A percentile compares a stretch with the other conserved stretches of the same genome.
Conservation (phyloP, 345 rosid genomes). For the Pistacia vera region DNA sequence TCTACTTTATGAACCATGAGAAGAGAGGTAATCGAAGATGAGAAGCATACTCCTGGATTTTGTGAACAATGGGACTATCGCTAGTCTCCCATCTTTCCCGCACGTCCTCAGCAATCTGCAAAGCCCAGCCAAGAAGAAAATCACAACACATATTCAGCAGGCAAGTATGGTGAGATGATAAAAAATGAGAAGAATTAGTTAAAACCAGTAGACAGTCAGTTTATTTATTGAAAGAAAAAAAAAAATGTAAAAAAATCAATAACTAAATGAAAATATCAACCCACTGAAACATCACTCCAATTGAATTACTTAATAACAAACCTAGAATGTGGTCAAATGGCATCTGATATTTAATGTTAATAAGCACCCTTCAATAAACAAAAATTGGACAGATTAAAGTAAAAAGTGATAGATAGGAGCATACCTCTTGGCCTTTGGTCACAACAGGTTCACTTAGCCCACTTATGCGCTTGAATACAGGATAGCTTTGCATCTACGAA, state of each 20-base stretch:
- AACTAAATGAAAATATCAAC: background rate
- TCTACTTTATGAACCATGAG: background rate
- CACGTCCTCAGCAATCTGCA: conserved; percentile 88
- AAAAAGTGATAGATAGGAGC: background rate
- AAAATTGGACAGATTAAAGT: background rate
- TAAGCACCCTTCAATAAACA: background rate
- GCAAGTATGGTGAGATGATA: background rate
- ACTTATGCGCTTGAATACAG: conserved; percentile 63
- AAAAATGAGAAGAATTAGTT: background rate
- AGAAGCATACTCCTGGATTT: conserved; percentile 86
- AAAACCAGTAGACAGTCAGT: background rate
- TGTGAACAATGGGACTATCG: conserved; percentile 90
- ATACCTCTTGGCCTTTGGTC: conserved; percentile 88
- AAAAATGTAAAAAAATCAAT: background rate
- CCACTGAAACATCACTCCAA: background rate
- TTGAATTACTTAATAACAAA: background rate
- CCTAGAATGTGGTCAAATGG: background rate
- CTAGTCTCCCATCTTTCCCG: conserved; percentile 98
- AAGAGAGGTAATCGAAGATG: background rate
- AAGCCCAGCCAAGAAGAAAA: conserved; percentile 23
- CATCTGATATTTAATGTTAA: background rate
- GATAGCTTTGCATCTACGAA: conserved; percentile 71
- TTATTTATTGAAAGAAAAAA: background rate
- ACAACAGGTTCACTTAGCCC: conserved; percentile 89
- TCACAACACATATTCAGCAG: background rate